Evolutionary conservation across 2,329 filamentous ascomycete species (phyloP).

Genomic region (Fusarium sp.): DNA sequence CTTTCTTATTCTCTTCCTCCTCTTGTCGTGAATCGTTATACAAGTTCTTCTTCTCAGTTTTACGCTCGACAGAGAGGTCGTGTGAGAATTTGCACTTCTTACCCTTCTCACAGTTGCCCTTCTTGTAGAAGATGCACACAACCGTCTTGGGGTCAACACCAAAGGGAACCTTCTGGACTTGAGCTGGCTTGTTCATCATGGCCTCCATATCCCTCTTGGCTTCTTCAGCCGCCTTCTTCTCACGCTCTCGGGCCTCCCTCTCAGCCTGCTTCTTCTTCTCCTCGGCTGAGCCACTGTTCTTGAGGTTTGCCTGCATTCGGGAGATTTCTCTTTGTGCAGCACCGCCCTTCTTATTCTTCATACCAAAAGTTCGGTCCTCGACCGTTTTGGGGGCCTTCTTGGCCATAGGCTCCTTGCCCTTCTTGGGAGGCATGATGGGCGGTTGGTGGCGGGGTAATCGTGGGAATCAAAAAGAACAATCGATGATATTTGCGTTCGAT

Average conservation of each 20-base stretch:
- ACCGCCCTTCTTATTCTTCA: constrained; percentile 99
- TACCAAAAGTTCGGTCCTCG: constrained; percentile 98
- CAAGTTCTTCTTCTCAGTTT: constrained; percentile 90
- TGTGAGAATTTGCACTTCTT: constrained; percentile 99
- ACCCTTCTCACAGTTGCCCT: constrained; percentile 96
- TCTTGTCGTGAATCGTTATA: constrained; percentile 86
- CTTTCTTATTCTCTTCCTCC: constrained; percentile 77
- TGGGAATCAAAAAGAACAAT: constrained; percentile 28
- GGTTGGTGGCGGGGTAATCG: constrained; percentile 49
- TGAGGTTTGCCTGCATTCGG: constrained; percentile 80
- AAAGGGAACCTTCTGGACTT: constrained; percentile 97
- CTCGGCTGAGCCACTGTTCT: constrained; percentile 82
- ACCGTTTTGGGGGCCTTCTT: constrained; percentile 76
- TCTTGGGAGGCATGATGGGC: constrained; percentile 80
- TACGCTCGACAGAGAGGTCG: constrained; percentile 88
- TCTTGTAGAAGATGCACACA: constrained; percentile 96
- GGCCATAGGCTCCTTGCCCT: constrained; percentile 65
- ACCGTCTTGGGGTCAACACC: constrained; percentile 98
- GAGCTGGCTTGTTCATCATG: constrained; percentile 90
- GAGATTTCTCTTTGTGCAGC: constrained; percentile 92
- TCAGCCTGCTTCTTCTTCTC: constrained; percentile 84
- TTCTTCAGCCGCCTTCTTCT: constrained; percentile 90
- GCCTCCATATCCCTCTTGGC: constrained; percentile 84
- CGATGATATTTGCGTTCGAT: constrained; percentile 9
- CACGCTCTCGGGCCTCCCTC: constrained; percentile 78